Evolutionary conservation across 345 rosid genomes (phyloP).

Genomic region (Raphanus sativus): DNA sequence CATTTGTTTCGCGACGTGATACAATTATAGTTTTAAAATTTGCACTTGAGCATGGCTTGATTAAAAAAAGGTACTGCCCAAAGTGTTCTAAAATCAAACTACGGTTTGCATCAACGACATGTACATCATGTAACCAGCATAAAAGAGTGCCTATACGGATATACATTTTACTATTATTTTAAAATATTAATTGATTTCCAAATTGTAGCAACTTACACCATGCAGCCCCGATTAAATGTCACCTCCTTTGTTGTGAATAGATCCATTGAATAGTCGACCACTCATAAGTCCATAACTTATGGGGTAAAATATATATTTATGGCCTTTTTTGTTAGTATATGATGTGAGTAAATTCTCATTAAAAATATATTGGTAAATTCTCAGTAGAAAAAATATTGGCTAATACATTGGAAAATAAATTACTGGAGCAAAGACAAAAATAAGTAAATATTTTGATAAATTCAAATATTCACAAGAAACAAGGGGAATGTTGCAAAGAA

Average conservation of each 20-base stretch:
- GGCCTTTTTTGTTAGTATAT: background rate
- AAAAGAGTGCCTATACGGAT: background rate
- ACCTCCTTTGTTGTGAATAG: constrained; percentile 34
- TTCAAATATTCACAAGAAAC: background rate
- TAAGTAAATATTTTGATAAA: background rate
- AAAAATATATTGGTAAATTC: background rate
- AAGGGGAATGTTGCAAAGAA: constrained; percentile 31
- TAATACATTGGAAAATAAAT: background rate
- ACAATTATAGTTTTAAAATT: background rate
- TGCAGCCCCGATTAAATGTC: constrained; percentile 33
- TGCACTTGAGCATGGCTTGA: too few species aligned
- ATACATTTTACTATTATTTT: background rate
- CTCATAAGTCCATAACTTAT: constrained; percentile 36
- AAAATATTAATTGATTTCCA: constrained; percentile 5
- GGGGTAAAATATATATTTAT: constrained; percentile 5
- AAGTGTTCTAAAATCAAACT: background rate
- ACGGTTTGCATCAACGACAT: background rate
- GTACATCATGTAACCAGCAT: constrained; percentile 4
- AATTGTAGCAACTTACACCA: constrained; percentile 16
- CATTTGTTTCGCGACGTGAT: background rate
- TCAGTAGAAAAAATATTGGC: background rate
- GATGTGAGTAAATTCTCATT: background rate
- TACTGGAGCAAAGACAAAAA: background rate
- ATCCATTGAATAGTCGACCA: constrained; percentile 33
- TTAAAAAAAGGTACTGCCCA: background rate